These are phyloP conservation scores for Penicillium digitatum DNA, from an alignment of 2,329 filamentous ascomycete species.

Conservation along the genomic window DNA sequence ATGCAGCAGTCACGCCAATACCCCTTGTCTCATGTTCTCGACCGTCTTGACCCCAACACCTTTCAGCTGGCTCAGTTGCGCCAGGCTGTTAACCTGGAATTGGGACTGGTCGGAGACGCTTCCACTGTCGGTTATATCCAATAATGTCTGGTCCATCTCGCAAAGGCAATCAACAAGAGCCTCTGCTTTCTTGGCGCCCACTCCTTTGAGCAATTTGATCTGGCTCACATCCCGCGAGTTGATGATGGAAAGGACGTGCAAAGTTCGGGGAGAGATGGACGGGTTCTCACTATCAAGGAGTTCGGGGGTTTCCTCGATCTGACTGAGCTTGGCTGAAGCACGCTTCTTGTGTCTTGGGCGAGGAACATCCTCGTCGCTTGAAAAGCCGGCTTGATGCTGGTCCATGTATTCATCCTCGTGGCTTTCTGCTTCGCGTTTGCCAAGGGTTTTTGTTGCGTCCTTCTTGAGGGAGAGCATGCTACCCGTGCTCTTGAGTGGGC, in stretches of 20 bases:
- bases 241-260: slow-evolving; percentile 44
- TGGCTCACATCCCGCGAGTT: slow-evolving; percentile 45
- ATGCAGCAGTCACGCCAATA: slow-evolving; percentile 32
- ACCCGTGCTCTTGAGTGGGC: slow-evolving; percentile 24
- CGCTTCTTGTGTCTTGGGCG: slow-evolving; percentile 30
- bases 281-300: slow-evolving; percentile 21
- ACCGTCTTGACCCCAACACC: slow-evolving; percentile 46
- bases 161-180: slow-evolving; percentile 47
- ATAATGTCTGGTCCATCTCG: slow-evolving; percentile 37
- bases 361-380: slow-evolving; percentile 32
- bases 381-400: slow-evolving; percentile 20
- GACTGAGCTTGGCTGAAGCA: slow-evolving; percentile 20
- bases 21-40: slow-evolving; percentile 47
- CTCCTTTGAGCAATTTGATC: slow-evolving; percentile 47
- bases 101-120: slow-evolving; percentile 20
- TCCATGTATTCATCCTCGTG: slow-evolving; percentile 34
- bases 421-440: slow-evolving; percentile 30
- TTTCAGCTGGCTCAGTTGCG: slow-evolving; percentile 41
- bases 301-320: slow-evolving; percentile 17
- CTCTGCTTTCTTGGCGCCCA: slow-evolving; percentile 48
- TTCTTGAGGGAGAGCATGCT: slow-evolving; percentile 36
- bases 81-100: slow-evolving; percentile 37
- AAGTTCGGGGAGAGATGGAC: slow-evolving; percentile 41
- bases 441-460: slow-evolving; percentile 22
- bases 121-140: slow-evolving; percentile 12